A percentile compares a stretch with the other conserved stretches of the same genome.
Evolutionary conservation across 495 filamentous ascomycete genomes (phyloP).

Genomic region (Neurospora hispaniola): DNA sequence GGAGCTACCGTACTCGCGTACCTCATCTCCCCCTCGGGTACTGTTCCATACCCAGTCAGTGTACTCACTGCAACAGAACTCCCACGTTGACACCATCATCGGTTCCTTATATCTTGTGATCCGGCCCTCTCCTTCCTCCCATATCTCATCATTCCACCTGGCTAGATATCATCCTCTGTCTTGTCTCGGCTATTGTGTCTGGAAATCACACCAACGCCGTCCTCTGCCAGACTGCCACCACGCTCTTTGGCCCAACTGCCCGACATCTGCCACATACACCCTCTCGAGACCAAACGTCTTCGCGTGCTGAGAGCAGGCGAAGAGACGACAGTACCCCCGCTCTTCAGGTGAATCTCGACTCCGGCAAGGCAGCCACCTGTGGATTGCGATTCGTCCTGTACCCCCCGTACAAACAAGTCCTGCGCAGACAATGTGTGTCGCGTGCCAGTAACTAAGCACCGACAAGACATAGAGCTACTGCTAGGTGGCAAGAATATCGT

Average conservation of each 20-base stretch:
- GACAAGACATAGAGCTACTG: background rate
- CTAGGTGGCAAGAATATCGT: background rate
- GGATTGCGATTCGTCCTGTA: background rate
- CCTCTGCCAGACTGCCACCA: background rate
- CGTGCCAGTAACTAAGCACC: background rate
- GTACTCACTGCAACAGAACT: background rate
- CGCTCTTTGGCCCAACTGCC: background rate
- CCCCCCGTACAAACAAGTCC: background rate
- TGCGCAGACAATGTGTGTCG: background rate
- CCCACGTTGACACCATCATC: background rate
- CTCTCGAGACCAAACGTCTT: background rate
- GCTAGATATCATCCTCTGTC: background rate
- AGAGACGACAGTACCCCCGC: background rate
- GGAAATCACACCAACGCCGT: background rate
- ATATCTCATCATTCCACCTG: background rate
- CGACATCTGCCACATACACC: background rate
- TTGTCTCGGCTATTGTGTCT: background rate
- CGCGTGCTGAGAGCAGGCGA: background rate
- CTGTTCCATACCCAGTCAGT: background rate
- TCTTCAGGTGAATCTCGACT: background rate
- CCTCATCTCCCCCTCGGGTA: background rate
- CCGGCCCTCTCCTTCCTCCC: background rate
- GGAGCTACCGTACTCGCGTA: background rate
- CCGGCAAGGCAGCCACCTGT: background rate
- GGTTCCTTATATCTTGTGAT: background rate